Conservation (phyloP, 352 stramenopile species). For the Thalassiosira hispida region DNA sequence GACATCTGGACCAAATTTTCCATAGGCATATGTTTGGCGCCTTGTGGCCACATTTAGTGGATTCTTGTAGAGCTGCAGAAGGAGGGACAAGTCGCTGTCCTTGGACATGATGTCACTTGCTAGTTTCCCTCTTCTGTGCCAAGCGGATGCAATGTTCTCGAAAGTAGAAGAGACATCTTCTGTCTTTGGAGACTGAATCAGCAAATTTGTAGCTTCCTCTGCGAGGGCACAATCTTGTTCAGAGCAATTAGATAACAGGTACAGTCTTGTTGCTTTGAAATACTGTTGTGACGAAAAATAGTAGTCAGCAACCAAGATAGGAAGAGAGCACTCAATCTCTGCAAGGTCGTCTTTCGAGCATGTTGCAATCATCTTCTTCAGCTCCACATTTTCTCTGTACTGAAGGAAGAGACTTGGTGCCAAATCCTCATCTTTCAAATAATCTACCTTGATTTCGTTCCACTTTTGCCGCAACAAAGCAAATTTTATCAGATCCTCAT, state of each 20-base stretch:
- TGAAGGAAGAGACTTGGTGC: constrained; percentile 17
- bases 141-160: too few species aligned
- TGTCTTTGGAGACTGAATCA: constrained; percentile 16
- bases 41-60: constrained; percentile 11
- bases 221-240: constrained; percentile 19
- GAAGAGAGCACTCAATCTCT: constrained; percentile 25
- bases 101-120: constrained; percentile 7
- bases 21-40: background rate
- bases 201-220: constrained; percentile 32
- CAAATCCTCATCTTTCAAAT: constrained; percentile 30
- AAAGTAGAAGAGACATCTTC: background rate
- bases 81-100: constrained; percentile 20
- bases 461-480: constrained; percentile 35
- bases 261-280: constrained; percentile 32
- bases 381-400: constrained; percentile 8
- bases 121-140: constrained; percentile 3
- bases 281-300: constrained; percentile 30
- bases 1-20: constrained; percentile 35
- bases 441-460: constrained; percentile 36
- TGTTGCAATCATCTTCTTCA: constrained; percentile 10
- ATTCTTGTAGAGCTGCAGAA: constrained; percentile 36
- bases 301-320: constrained; percentile 35
- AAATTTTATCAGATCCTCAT: constrained; percentile 28
- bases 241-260: constrained; percentile 8
- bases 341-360: constrained; percentile 9